A percentile compares a stretch with the other conserved stretches of the same genome.
phyloP scores from a whole-genome alignment of 306 rosid species.

The Abrus pulchellus region DNA sequence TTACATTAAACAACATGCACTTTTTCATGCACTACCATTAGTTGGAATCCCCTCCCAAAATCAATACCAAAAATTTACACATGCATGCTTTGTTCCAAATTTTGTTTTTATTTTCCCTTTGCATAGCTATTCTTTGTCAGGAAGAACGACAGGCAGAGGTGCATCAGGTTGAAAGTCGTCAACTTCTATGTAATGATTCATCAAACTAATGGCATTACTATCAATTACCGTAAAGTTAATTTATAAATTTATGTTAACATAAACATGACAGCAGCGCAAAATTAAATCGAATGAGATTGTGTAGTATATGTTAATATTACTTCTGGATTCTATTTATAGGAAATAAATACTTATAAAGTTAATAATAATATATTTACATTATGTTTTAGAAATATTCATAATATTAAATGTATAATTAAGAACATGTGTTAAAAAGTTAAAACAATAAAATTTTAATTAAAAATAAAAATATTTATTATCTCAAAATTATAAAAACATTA shows the following conservation, averaged over 20 bases:
- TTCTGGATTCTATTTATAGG: too few relatives aligned
- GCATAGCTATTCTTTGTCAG: background rate
- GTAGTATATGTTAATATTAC: too few relatives aligned
- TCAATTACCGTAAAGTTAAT: conserved; percentile 17
- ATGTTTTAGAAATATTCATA: too few relatives aligned
- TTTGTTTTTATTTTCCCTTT: conserved; percentile 8
- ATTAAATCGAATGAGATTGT: background rate
- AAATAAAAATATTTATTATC: too few relatives aligned
- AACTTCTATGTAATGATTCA: background rate
- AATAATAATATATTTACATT: too few relatives aligned
- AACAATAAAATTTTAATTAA: too few relatives aligned
- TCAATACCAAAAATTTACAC: background rate
- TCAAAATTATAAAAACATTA: too few relatives aligned
- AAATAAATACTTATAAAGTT: too few relatives aligned
- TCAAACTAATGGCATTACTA: background rate
- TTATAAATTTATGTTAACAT: background rate
- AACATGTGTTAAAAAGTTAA: too few relatives aligned
- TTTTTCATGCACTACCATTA: background rate
- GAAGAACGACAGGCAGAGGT: background rate
- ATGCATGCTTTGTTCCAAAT: background rate
- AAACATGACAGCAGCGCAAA: background rate
- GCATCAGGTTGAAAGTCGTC: background rate
- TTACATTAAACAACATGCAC: background rate
- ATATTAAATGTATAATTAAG: too few relatives aligned
- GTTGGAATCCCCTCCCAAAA: background rate